Evolutionary conservation across 192 early-diverging fungal genomes (phyloP).

Genomic region (Chytriomyces confervae): DNA sequence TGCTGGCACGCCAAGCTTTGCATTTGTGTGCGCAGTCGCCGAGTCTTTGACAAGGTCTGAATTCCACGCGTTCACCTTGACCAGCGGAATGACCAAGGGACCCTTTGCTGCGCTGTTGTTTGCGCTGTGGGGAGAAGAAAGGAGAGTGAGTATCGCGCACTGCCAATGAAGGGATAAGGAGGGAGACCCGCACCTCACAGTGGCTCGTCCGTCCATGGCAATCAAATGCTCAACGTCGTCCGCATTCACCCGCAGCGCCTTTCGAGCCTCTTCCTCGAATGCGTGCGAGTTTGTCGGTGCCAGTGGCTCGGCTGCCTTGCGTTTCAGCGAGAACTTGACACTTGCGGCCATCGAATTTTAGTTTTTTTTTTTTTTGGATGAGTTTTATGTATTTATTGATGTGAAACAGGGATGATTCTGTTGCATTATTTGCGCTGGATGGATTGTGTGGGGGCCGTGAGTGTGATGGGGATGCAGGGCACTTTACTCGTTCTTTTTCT

Average conservation of each 20-base stretch:
- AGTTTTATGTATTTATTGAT: too few species aligned
- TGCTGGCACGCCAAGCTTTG: background rate
- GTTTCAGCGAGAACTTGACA: conserved; percentile 13
- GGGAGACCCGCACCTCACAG: background rate
- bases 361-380: too few species aligned
- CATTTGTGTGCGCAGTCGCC: background rate
- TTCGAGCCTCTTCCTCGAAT: background rate
- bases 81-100: conserved; percentile 49
- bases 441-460: too few species aligned
- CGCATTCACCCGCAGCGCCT: background rate
- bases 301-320: conserved; percentile 5
- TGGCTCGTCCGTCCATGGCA: background rate
- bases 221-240: background rate
- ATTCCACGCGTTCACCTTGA: conserved; percentile 45
- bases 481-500: too few species aligned
- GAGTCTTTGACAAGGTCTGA: background rate
- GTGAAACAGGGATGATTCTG: too few species aligned
- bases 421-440: too few species aligned
- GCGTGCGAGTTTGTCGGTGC: background rate
- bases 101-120: conserved; percentile 19
- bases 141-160: background rate
- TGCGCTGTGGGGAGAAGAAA: conserved; percentile 2
- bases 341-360: too few species aligned
- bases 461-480: too few species aligned
- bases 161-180: background rate